Base-by-base conservation (phyloP, 2,329 filamentous ascomycete species). In the Alternaria sp. region DNA sequence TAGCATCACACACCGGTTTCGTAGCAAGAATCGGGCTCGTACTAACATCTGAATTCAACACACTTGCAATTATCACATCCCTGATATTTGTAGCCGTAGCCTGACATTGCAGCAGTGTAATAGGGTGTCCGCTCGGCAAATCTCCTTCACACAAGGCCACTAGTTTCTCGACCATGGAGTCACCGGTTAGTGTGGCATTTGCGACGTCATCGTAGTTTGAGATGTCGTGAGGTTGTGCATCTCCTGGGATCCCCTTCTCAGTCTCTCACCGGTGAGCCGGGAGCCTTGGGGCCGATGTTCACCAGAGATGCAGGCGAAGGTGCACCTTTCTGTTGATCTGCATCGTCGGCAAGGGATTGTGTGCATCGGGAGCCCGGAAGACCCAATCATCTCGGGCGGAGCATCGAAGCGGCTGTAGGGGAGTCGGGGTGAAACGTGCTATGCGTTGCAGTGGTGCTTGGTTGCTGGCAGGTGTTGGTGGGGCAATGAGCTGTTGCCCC, bases 81-180 rank as follows among this genome's bases (percentile, higher is more conserved):
- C 77, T 72, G 39, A 84, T 81, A 63, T 82, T 82, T 5, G 80
- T 80, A n/a, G 81, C 77, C 3, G 82, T 85, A 2, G 82, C 82
- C 71, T 84, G 82, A 54, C 81, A 84, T 62, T 84, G 82, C 26
- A 77, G 51, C 26, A 74, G 49, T 2, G 65, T 69, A 4, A 77
- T 61, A 0, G 68, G 61, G 31, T 73, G 65, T 0, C 67, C 68
- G 0, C 42, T 39, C 0, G 72, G 68, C 2, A 69, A 68, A 26
- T 67, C 54, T 5, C 37, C 21, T 40, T 37, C 46, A 10, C 52
- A 36, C 71, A 74, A 72, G 3, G 61, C 46, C 1, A 60, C 50
- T 2, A 75, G 56, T 39, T 70, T 71, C 3, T 26, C 46, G 9
- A 77, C 68, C 42, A 77, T 77, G 9, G 61, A 61, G 17, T 68